phyloP scores from a whole-genome alignment of 1,139 yeast species.

The Candida tunisiensis region DNA sequence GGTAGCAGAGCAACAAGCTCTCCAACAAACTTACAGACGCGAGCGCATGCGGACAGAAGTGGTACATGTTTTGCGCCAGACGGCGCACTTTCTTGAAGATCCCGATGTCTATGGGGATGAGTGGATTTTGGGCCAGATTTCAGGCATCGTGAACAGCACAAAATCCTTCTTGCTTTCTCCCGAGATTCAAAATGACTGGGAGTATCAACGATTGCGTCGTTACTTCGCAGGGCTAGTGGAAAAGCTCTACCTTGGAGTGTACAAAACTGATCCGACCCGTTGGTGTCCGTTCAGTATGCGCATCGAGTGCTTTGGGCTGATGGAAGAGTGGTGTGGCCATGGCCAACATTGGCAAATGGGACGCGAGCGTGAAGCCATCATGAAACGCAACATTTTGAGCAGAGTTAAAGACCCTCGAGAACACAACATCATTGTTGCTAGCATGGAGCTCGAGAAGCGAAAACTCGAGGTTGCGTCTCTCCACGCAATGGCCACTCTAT shows the following conservation, averaged over 20 bases:
- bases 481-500: constrained; percentile 71
- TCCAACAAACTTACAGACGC: too few relatives aligned
- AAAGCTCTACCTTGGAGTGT: constrained; percentile 37
- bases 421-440: constrained; percentile 37
- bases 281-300: constrained; percentile 81
- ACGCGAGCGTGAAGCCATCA: constrained; percentile 48
- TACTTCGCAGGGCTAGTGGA: constrained; percentile 70
- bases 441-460: constrained; percentile 67
- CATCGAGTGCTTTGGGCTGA: constrained; percentile 60
- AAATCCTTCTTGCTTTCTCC: constrained; percentile 45
- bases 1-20: too few relatives aligned
- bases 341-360: constrained; percentile 50
- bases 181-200: constrained; percentile 47
- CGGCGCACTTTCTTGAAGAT: constrained; percentile 44
- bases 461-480: constrained; percentile 57
- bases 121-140: constrained; percentile 49
- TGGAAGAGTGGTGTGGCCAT: constrained; percentile 91
- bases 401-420: constrained; percentile 16
- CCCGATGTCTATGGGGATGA: constrained; percentile 43
- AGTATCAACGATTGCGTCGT: constrained; percentile 60
- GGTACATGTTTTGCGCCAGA: constrained; percentile 58
- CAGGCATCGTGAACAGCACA: constrained; percentile 46
- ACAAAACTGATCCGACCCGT: constrained; percentile 25
- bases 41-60: constrained; percentile 58
- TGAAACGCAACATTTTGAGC: constrained; percentile 24